phyloP scores from a whole-genome alignment of 345 rosid species.

The Ceriops tagal region DNA sequence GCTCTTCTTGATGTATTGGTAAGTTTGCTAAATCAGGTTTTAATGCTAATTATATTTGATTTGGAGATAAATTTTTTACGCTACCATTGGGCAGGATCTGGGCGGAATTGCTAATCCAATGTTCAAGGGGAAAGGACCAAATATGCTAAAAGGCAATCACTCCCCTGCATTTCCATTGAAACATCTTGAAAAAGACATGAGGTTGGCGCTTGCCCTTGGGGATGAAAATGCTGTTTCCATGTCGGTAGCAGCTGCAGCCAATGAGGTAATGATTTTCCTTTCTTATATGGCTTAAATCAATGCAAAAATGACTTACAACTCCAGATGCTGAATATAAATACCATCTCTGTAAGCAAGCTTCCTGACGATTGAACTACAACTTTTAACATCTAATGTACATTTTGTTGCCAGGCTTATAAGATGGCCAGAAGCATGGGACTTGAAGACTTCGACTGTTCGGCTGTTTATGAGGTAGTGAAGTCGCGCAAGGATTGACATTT shows the following conservation, averaged over 20 bases:
- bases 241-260: conserved; percentile 92
- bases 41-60: background rate
- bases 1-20: conserved; percentile 76
- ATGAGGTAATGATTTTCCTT: conserved; percentile 54
- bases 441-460: conserved; percentile 86
- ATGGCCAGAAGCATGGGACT: conserved; percentile 86
- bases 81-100: conserved; percentile 53
- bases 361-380: too few relatives aligned
- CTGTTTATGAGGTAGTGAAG: conserved; percentile 70
- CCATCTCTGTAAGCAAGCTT: too few relatives aligned
- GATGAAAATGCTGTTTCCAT: conserved; percentile 82
- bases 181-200: conserved; percentile 92
- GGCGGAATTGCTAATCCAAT: conserved; percentile 80
- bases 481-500: conserved; percentile 26
- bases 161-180: conserved; percentile 87
- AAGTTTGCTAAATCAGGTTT: conserved; percentile 23
- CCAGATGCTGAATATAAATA: too few relatives aligned
- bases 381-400: too few relatives aligned
- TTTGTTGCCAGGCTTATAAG: conserved; percentile 65
- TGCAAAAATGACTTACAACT: too few relatives aligned
- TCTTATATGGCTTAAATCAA: too few relatives aligned
- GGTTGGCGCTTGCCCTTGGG: conserved; percentile 94
- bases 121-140: conserved; percentile 83
- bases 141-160: conserved; percentile 59
- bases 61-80: conserved; percentile 6